Conservation (phyloP, 306 rosid genomes). For the Abrus precatorius region DNA sequence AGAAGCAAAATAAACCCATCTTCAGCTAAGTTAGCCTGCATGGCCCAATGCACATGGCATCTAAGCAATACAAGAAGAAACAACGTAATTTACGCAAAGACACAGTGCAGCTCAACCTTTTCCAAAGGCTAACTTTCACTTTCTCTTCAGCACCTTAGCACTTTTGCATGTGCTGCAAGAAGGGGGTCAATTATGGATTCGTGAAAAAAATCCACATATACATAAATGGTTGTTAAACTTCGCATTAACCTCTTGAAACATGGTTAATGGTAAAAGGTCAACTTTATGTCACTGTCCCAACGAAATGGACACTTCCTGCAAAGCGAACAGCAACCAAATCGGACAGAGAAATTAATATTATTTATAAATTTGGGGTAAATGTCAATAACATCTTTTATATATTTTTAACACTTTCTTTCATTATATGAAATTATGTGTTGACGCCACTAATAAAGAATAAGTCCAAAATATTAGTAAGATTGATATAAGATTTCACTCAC, state of each 20-base stretch:
- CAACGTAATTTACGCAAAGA: slow-evolving; percentile 17
- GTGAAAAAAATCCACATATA: background rate
- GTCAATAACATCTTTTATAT: too few relatives aligned
- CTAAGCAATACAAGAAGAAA: background rate
- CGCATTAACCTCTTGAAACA: slow-evolving; percentile 1
- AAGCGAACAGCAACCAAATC: slow-evolving; percentile 8
- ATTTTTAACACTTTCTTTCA: too few relatives aligned
- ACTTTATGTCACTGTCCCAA: background rate
- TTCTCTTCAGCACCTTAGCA: background rate
- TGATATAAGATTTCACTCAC: too few relatives aligned
- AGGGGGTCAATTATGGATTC: background rate
- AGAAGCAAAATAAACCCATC: background rate
- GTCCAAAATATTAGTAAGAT: too few relatives aligned
- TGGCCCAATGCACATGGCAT: background rate
- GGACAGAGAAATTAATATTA: background rate
- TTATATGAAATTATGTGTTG: too few relatives aligned
- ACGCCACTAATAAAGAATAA: too few relatives aligned
- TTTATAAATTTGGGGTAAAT: background rate
- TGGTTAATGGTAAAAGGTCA: slow-evolving; percentile 18
- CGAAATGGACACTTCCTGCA: background rate
- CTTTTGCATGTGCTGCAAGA: slow-evolving; percentile 44
- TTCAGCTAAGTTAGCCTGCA: background rate
- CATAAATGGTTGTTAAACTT: slow-evolving; percentile 12
- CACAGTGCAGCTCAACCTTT: background rate
- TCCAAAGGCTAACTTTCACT: slow-evolving; percentile 9